A percentile compares a stretch with the other conserved stretches of the same genome.
These are phyloP conservation scores for Starmerella floricola DNA, from an alignment of 805 yeast genomes.

Conservation along the genomic window DNA sequence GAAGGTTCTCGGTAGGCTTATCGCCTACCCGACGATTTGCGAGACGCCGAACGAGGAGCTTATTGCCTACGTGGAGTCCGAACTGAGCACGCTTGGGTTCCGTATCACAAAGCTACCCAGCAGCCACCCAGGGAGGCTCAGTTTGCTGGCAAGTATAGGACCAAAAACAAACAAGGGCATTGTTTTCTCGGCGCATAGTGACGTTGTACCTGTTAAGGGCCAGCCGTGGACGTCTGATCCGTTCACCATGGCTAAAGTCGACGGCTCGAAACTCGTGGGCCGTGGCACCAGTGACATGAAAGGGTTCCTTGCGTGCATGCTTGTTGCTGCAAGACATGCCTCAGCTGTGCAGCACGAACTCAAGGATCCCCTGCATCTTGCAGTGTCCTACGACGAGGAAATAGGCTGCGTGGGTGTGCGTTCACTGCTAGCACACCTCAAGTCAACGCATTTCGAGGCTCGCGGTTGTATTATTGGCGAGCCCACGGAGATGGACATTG, in stretches of 20 bases:
- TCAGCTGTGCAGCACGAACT: constrained; percentile 1
- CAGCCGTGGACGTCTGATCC: constrained; percentile 21
- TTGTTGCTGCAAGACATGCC: constrained; percentile 12
- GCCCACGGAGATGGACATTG: constrained; percentile 14
- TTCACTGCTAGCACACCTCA: constrained; percentile 13
- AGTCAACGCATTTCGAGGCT: constrained; percentile 6
- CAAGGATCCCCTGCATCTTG: constrained; percentile 11
- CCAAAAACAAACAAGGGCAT: constrained; percentile 14
- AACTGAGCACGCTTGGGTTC: constrained; percentile 9
- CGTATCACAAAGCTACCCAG: constrained; percentile 4
- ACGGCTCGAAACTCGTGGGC: constrained; percentile 10
- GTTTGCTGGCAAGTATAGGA: constrained; percentile 16
- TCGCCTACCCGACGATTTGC: constrained; percentile 14
- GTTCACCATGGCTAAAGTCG: constrained; percentile 6
- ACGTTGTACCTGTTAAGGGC: constrained; percentile 19
- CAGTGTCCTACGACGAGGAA: constrained; percentile 19
- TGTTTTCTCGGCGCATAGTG: constrained; percentile 18
- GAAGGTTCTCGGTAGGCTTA: constrained; percentile 6
- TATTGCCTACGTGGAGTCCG: constrained; percentile 9
- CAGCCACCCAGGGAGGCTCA: constrained; percentile 10
- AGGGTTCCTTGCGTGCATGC: constrained; percentile 20
- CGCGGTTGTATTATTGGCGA: constrained; percentile 18
- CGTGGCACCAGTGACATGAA: constrained; percentile 21
- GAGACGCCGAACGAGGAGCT: constrained; percentile 13
- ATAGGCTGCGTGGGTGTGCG: constrained; percentile 20